phyloP scores from a whole-genome alignment of 345 rosid genomes.

The Arabidopsis suecica region DNA sequence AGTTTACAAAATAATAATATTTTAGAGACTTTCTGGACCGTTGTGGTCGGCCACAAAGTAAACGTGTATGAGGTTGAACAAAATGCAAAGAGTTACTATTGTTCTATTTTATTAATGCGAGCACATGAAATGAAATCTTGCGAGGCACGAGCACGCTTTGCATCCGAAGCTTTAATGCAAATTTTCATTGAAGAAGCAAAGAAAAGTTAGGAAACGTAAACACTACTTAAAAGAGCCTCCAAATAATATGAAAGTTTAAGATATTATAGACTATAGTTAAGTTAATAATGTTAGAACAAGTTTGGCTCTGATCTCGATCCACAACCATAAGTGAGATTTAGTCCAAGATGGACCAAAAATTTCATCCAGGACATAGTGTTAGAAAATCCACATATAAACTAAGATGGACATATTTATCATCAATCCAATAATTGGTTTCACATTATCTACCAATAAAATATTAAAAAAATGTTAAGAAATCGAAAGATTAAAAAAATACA shows the following conservation, averaged over 20 bases:
- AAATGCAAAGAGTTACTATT: conserved; percentile 24
- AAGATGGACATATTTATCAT: no score
- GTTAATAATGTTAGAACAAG: background rate
- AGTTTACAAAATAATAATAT: background rate
- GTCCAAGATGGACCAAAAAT: no score
- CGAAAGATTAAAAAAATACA: no score
- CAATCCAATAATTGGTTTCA: no score
- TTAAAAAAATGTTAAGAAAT: background rate
- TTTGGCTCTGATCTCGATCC: background rate
- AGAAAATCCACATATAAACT: no score
- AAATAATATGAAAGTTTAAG: background rate
- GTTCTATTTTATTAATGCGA: conserved; percentile 2
- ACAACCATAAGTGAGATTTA: no score
- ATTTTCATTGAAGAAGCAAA: conserved; percentile 26
- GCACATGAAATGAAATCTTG: conserved; percentile 38
- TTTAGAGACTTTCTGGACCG: conserved; percentile 16
- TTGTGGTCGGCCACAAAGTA: conserved; percentile 45
- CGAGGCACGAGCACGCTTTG: conserved; percentile 38
- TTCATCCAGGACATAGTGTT: no score
- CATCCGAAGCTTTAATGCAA: conserved; percentile 36
- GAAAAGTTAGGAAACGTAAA: conserved; percentile 15
- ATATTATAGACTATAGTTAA: background rate
- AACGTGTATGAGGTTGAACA: conserved; percentile 36
- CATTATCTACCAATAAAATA: background rate
- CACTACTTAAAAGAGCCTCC: background rate